Percentiles rank a stretch among this genome's conserved stretches.
Conservation (phyloP, 805 yeast genomes). For the Danielia oregonensis region DNA sequence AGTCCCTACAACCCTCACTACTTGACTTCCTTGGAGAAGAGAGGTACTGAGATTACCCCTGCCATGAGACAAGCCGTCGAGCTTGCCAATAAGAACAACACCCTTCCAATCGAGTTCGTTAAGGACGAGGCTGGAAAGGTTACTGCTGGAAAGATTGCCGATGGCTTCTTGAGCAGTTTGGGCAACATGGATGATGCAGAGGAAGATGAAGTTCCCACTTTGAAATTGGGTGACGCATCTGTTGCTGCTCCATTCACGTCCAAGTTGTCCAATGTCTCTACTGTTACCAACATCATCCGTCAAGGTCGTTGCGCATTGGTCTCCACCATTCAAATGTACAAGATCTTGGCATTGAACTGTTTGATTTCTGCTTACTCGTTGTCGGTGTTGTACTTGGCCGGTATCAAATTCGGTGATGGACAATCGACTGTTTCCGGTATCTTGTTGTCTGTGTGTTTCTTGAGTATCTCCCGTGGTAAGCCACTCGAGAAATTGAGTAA, state of each 20-base stretch:
- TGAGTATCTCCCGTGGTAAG: conserved; percentile 90
- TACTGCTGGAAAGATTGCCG: conserved; percentile 42
- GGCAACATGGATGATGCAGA: conserved; percentile 48
- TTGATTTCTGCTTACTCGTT: conserved; percentile 93
- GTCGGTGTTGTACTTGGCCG: conserved; percentile 91
- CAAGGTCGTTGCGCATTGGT: conserved; percentile 98
- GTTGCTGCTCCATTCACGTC: conserved; percentile 99
- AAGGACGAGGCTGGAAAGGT: conserved; percentile 16
- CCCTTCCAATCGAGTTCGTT: conserved; percentile 16
- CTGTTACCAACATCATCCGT: conserved; percentile 90
- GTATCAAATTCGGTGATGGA: conserved; percentile 96
- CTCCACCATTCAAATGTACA: conserved; percentile 98
- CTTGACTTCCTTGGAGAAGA: conserved; percentile 76
- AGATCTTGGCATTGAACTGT: conserved; percentile 94
- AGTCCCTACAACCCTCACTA: conserved; percentile 90
- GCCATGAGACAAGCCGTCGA: conserved; percentile 63
- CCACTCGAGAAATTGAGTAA: conserved; percentile 85
- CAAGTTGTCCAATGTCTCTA: conserved; percentile 83
- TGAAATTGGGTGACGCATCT: conserved; percentile 96
- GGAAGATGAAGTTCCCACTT: conserved; percentile 81
- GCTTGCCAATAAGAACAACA: conserved; percentile 42
- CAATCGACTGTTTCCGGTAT: conserved; percentile 97
- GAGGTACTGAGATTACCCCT: conserved; percentile 75
- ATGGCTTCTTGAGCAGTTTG: conserved; percentile 54
- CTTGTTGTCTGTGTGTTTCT: conserved; percentile 87